Percentiles rank a stretch among this genome's conserved stretches.
These are phyloP conservation scores for Eucalyptus rudis DNA, from an alignment of 345 rosid genomes.

Conservation along the genomic window DNA sequence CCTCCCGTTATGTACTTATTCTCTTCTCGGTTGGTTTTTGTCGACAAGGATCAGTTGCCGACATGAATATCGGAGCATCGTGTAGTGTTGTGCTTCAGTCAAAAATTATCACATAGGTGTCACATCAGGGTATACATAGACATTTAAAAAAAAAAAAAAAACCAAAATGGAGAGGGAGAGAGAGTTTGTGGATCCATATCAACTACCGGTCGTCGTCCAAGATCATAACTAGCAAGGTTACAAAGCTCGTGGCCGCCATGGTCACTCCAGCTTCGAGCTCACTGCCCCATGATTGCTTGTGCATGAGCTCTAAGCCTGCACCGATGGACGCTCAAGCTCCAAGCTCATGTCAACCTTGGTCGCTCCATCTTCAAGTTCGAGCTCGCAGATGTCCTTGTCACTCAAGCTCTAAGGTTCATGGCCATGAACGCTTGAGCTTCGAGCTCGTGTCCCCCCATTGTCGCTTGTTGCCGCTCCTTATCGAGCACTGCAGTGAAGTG, in stretches of 20 bases:
- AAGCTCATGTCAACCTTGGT: background rate
- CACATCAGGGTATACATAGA: background rate
- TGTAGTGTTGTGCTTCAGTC: background rate
- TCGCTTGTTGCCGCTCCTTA: background rate
- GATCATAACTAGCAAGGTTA: background rate
- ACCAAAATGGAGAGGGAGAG: background rate
- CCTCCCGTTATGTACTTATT: background rate
- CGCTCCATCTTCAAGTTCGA: background rate
- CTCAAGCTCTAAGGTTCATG: background rate
- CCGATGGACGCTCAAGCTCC: background rate
- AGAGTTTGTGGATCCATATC: background rate
- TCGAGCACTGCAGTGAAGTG: background rate
- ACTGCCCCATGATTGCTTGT: background rate
- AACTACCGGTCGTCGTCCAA: background rate
- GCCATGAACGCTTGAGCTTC: background rate
- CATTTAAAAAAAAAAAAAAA: no score
- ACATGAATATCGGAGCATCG: rapidly evolving
- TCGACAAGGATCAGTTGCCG: background rate
- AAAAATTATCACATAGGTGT: background rate
- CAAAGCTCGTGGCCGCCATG: background rate
- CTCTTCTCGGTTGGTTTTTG: background rate
- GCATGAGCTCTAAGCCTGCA: background rate
- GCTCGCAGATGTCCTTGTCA: background rate
- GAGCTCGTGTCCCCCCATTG: background rate
- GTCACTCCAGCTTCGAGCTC: background rate